Percentiles rank a stretch among this genome's conserved stretches.
These are phyloP conservation scores for Neonectria coccinea DNA, from an alignment of 2,329 filamentous ascomycete genomes.

Conservation along the genomic window DNA sequence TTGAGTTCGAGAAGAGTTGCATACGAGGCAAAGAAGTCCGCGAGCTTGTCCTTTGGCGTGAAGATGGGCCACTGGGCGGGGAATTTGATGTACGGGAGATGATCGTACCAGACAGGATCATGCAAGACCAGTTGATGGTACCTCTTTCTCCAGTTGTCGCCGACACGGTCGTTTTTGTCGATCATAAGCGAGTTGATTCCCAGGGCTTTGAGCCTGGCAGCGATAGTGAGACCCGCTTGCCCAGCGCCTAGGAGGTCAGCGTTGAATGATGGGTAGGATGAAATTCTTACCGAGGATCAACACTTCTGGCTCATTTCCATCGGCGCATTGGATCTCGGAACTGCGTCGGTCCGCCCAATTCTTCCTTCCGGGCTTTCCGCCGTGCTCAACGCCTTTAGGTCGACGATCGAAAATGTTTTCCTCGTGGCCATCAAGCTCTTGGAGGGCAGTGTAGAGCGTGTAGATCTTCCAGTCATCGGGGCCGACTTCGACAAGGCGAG, in stretches of 20 bases:
- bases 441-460: slow-evolving; percentile 71
- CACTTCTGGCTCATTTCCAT: slow-evolving; percentile 64
- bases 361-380: slow-evolving; percentile 60
- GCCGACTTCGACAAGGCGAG: slow-evolving; percentile 59
- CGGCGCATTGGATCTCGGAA: slow-evolving; percentile 59
- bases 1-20: slow-evolving; percentile 74
- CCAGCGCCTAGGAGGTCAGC: slow-evolving; percentile 61
- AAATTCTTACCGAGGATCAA: slow-evolving; percentile 67
- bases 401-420: slow-evolving; percentile 61
- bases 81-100: slow-evolving; percentile 74
- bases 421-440: slow-evolving; percentile 65
- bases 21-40: slow-evolving; percentile 75
- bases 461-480: slow-evolving; percentile 69
- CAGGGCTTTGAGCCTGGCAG: slow-evolving; percentile 70
- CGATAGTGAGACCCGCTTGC: slow-evolving; percentile 68
- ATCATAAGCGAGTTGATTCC: slow-evolving; percentile 67
- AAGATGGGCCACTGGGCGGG: slow-evolving; percentile 76
- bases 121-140: slow-evolving; percentile 76
- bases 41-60: slow-evolving; percentile 78
- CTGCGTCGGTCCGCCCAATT: slow-evolving; percentile 71
- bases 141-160: slow-evolving; percentile 73
- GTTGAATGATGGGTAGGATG: background rate
- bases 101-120: slow-evolving; percentile 72
- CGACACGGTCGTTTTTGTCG: slow-evolving; percentile 68
- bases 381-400: slow-evolving; percentile 69